Evolutionary conservation across 2,329 filamentous ascomycete genomes (phyloP).

Genomic region (Teratosphaeria viscida): DNA sequence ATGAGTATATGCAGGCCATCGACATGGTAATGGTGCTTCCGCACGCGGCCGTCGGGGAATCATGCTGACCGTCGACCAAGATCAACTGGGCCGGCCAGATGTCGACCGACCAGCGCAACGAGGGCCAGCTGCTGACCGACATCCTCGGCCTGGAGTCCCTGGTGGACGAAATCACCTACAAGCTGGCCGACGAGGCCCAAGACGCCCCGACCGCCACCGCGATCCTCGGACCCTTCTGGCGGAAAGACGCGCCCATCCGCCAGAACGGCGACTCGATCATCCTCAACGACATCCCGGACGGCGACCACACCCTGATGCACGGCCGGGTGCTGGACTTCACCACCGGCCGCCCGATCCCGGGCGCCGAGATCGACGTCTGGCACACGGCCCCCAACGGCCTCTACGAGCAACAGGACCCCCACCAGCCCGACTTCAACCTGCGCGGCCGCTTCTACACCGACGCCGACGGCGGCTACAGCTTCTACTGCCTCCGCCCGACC

Average conservation of each 20-base stretch:
- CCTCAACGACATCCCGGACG: constrained; percentile 14
- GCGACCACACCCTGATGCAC: constrained; percentile 40
- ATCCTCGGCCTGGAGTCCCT: constrained; percentile 46
- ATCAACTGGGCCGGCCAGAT: constrained; percentile 54
- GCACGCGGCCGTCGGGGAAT: not conserved
- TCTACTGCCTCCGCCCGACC: constrained; percentile 33
- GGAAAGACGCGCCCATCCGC: constrained; percentile 58
- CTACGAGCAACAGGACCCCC: constrained; percentile 52
- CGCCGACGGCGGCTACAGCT: constrained; percentile 49
- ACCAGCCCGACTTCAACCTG: constrained; percentile 63
- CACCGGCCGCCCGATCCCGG: constrained; percentile 54
- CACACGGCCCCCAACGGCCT: constrained; percentile 59
- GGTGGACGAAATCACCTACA: constrained; percentile 73
- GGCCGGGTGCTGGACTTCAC: constrained; percentile 48
- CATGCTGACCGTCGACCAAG: constrained; percentile 18
- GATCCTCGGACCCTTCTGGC: constrained; percentile 79
- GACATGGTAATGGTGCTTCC: constrained; percentile 16
- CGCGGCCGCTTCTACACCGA: constrained; percentile 63
- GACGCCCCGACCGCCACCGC: constrained; percentile 56
- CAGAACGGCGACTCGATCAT: constrained; percentile 61
- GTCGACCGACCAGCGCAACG: constrained; percentile 52
- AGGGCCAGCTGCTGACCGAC: constrained; percentile 51
- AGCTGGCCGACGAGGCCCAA: constrained; percentile 34
- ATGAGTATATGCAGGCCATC: constrained; percentile 49
- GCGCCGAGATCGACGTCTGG: constrained; percentile 66